A percentile compares a stretch with the other conserved stretches of the same genome.
These are phyloP conservation scores for Paraleonurus japonicus DNA, from an alignment of 257 asterid species.

Conservation along the genomic window DNA sequence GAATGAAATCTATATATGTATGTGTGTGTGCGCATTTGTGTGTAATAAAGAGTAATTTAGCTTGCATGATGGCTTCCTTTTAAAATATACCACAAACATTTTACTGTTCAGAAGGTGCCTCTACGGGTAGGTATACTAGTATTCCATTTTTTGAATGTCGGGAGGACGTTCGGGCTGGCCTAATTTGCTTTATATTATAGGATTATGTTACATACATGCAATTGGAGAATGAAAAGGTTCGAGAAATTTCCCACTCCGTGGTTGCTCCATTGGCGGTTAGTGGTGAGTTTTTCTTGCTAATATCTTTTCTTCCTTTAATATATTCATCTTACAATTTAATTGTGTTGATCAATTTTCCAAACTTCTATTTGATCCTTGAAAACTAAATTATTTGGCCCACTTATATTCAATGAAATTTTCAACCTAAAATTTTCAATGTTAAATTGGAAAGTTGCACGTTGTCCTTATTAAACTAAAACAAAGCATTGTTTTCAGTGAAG, in stretches of 20 bases:
- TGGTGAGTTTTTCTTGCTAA: conserved; percentile 50
- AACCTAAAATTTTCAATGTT: background rate
- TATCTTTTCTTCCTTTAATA: background rate
- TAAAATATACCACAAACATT: background rate
- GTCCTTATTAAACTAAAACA: background rate
- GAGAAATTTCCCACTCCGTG: conserved; percentile 71
- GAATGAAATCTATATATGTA: background rate
- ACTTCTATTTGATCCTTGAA: too few species aligned
- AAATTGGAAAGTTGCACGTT: background rate
- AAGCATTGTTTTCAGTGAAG: conserved; percentile 11
- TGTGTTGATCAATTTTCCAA: too few species aligned
- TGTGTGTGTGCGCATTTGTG: background rate
- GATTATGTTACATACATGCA: conserved; percentile 50
- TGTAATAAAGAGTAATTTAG: background rate
- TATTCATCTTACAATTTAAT: conserved; percentile 6
- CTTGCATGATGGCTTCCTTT: conserved; percentile 3
- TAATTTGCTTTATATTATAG: too few species aligned
- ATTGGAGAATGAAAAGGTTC: conserved; percentile 74
- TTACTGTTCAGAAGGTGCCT: too few species aligned
- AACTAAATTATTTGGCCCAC: too few species aligned
- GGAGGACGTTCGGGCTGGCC: too few species aligned
- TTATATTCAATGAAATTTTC: too few species aligned
- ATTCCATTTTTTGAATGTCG: too few species aligned
- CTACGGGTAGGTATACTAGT: too few species aligned
- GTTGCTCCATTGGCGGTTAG: conserved; percentile 93